phyloP scores from a whole-genome alignment of 2,329 filamentous ascomycete genomes.

The Pseudogymnoascus sp. region DNA sequence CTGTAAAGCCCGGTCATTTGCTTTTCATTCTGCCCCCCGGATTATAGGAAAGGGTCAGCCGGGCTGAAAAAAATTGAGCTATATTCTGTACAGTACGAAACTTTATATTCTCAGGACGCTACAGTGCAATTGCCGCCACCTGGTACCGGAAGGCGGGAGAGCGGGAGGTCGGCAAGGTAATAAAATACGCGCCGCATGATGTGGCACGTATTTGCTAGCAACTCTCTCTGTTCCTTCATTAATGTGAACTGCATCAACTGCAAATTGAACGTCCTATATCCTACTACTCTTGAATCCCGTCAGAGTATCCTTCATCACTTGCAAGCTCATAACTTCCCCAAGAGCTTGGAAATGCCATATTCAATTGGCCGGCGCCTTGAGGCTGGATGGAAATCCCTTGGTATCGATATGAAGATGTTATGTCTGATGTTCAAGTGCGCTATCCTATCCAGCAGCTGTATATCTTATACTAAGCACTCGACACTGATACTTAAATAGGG shows the following conservation, averaged over 20 bases:
- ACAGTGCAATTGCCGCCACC: not conserved
- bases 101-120: not conserved
- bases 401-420: not conserved
- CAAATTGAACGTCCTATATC: not conserved
- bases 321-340: not conserved
- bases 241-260: not conserved
- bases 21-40: not conserved
- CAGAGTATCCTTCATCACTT: not conserved
- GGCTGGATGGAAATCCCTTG: constrained; percentile 2
- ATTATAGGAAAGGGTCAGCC: not conserved
- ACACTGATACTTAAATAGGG: constrained; percentile 1
- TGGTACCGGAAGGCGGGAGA: not conserved
- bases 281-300: not conserved
- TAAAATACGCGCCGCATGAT: not conserved
- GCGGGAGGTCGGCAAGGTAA: not conserved
- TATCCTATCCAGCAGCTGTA: not conserved
- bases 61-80: not conserved
- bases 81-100: not conserved
- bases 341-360: not conserved
- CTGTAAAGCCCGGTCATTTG: not conserved
- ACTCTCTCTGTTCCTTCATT: not conserved
- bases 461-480: not conserved
- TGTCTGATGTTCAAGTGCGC: constrained; percentile 7
- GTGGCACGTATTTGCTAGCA: not conserved
- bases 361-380: not conserved